phyloP scores from a whole-genome alignment of 83 land plant species.

The Larix sibirica region DNA sequence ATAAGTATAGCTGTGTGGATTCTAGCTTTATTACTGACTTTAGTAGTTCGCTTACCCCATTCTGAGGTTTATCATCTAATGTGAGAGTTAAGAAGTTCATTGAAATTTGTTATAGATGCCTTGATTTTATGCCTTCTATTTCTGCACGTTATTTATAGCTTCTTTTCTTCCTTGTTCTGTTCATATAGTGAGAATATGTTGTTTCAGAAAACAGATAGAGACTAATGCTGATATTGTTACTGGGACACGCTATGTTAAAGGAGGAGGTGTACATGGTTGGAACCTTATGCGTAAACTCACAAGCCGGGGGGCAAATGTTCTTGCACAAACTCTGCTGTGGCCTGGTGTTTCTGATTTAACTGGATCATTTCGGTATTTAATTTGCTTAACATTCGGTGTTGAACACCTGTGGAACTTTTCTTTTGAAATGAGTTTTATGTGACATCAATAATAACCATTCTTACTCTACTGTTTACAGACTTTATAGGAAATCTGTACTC shows the following conservation, averaged over 20 bases:
- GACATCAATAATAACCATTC: not conserved
- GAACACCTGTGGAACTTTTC: not conserved
- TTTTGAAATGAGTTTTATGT: not conserved
- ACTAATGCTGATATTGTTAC: constrained; percentile 94
- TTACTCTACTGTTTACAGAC: constrained; percentile 35
- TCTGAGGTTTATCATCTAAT: not conserved
- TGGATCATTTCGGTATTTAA: constrained; percentile 86
- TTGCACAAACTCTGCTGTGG: constrained; percentile 94
- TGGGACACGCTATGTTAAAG: constrained; percentile 88
- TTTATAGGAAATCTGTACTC: constrained; percentile 75
- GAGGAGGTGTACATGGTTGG: constrained; percentile 98
- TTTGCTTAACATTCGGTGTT: not conserved
- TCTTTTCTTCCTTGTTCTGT: constrained; percentile 12
- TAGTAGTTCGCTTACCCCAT: not conserved
- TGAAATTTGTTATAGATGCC: not conserved
- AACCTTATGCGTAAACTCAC: constrained; percentile 92
- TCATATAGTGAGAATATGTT: constrained; percentile 5
- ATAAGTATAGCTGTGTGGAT: not conserved
- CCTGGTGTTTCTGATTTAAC: constrained; percentile 96
- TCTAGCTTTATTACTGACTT: not conserved
- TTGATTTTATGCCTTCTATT: not conserved
- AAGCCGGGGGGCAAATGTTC: constrained; percentile 96
- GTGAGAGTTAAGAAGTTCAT: not conserved
- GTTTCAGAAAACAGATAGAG: constrained; percentile 80
- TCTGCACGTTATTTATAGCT: not conserved